A percentile compares a stretch with the other conserved stretches of the same genome.
phyloP scores from a whole-genome alignment of 2,329 filamentous ascomycete species.

The Tolypocladium tundrense region DNA sequence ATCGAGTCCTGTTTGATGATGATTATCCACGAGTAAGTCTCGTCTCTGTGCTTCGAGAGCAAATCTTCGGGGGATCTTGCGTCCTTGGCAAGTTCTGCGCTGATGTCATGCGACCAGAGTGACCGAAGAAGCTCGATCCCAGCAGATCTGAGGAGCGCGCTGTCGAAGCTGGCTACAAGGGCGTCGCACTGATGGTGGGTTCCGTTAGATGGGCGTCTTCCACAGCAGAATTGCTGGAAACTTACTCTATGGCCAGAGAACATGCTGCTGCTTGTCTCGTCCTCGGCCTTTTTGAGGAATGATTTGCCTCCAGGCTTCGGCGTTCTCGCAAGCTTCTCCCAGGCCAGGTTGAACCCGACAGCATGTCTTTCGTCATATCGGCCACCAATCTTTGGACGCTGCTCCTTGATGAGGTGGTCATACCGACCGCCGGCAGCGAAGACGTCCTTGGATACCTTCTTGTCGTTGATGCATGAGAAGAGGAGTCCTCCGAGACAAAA shows the following conservation, averaged over 20 bases:
- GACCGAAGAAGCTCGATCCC: constrained; percentile 69
- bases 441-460: constrained; percentile 63
- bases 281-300: constrained; percentile 61
- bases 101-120: constrained; percentile 77
- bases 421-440: constrained; percentile 92
- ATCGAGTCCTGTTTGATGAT: constrained; percentile 70
- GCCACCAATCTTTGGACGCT: constrained; percentile 58
- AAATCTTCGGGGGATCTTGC: constrained; percentile 72
- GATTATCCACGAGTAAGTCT: constrained; percentile 76
- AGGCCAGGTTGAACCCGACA: constrained; percentile 85
- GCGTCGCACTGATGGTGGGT: constrained; percentile 61
- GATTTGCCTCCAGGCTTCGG: constrained; percentile 42
- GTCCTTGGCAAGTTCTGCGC: constrained; percentile 77
- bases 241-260: constrained; percentile 56
- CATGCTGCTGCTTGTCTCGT: constrained; percentile 46
- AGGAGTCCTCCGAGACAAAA: constrained; percentile 81
- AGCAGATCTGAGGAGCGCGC: constrained; percentile 60
- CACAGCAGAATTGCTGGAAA: constrained; percentile 6
- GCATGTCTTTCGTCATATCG: constrained; percentile 62
- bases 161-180: constrained; percentile 79
- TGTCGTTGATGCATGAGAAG: constrained; percentile 85
- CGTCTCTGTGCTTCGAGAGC: constrained; percentile 63
- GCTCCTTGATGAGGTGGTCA: constrained; percentile 77
- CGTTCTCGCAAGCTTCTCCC: constrained; percentile 69
- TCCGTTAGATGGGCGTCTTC: neutral